A percentile compares a stretch with the other conserved stretches of the same genome.
These are phyloP conservation scores for Rhinocladiella similis DNA, from an alignment of 2,329 filamentous ascomycete species.

Conservation along the genomic window DNA sequence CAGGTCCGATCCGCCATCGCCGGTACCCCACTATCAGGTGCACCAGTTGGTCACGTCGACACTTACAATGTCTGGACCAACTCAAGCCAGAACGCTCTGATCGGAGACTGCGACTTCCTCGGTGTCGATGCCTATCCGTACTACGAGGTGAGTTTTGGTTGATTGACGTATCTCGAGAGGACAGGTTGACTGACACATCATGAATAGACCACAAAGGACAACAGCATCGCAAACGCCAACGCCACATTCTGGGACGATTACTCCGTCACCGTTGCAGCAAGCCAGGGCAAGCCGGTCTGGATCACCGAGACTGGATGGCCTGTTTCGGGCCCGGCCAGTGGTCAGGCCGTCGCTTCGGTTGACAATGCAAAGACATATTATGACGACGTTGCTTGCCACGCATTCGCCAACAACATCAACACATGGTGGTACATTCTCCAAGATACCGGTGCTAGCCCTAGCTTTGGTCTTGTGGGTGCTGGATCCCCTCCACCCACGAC, in stretches of 20 bases:
- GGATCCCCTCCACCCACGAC: slow-evolving; percentile 34
- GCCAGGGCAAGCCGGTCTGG: slow-evolving; percentile 57
- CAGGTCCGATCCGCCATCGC: slow-evolving; percentile 64
- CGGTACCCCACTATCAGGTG: slow-evolving; percentile 51
- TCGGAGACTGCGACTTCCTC: slow-evolving; percentile 64
- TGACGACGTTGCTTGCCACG: slow-evolving; percentile 60
- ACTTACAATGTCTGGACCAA: slow-evolving; percentile 66
- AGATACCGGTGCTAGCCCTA: slow-evolving; percentile 32
- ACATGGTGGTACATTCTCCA: slow-evolving; percentile 47
- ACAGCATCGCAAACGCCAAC: slow-evolving; percentile 53
- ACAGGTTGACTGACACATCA: too few species aligned
- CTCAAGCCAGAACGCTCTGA: slow-evolving; percentile 58
- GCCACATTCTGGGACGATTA: slow-evolving; percentile 53
- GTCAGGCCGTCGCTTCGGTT: slow-evolving; percentile 55
- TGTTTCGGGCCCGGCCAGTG: slow-evolving; percentile 53
- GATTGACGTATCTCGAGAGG: too few species aligned
- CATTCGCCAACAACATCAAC: slow-evolving; percentile 40
- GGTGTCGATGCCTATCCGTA: slow-evolving; percentile 58
- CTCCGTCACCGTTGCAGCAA: slow-evolving; percentile 41
- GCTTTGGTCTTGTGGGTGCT: slow-evolving; percentile 41
- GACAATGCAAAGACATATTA: slow-evolving; percentile 66
- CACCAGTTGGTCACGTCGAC: slow-evolving; percentile 63
- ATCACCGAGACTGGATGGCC: slow-evolving; percentile 70
- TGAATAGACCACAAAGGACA: slow-evolving; percentile 42
- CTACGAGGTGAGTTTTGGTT: slow-evolving; percentile 37